Conservation (phyloP, 805 yeast species). For the Wickerhamiella cacticola region DNA sequence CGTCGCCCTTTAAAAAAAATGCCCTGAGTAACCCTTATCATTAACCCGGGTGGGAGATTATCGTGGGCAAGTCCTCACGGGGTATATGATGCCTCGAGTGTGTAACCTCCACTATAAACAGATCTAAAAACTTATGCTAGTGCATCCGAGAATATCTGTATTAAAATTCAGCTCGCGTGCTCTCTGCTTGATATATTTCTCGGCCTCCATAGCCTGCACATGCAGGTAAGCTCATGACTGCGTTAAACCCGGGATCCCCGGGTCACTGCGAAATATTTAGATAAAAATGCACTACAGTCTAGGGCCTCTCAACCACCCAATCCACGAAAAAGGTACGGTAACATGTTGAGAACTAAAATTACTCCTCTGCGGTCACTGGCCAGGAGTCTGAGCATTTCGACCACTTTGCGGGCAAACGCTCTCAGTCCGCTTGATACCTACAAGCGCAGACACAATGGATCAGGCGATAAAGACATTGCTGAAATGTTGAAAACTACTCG, state of each 20-base stretch:
- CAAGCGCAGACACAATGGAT: constrained; percentile 84
- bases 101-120: too few relatives aligned
- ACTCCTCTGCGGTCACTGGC: constrained; percentile 2
- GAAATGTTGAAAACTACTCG: constrained; percentile 59
- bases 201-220: too few relatives aligned
- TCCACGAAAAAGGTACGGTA: not conserved
- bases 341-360: constrained; percentile 5
- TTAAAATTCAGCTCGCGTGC: too few relatives aligned
- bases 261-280: not conserved
- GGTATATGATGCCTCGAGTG: too few relatives aligned
- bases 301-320: not conserved
- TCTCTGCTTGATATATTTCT: too few relatives aligned
- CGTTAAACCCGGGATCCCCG: not conserved
- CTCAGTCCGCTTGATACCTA: constrained; percentile 57
- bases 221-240: not conserved
- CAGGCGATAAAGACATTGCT: constrained; percentile 48
- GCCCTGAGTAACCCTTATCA: too few relatives aligned
- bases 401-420: constrained; percentile 10
- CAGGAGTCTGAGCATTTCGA: constrained; percentile 4
- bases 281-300: too few relatives aligned
- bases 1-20: too few relatives aligned
- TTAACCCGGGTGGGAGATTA: too few relatives aligned
- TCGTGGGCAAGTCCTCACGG: too few relatives aligned
- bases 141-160: too few relatives aligned
- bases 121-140: too few relatives aligned